Conservation (phyloP, 2,329 filamentous ascomycete genomes). For the Fusarium ambrosium region DNA sequence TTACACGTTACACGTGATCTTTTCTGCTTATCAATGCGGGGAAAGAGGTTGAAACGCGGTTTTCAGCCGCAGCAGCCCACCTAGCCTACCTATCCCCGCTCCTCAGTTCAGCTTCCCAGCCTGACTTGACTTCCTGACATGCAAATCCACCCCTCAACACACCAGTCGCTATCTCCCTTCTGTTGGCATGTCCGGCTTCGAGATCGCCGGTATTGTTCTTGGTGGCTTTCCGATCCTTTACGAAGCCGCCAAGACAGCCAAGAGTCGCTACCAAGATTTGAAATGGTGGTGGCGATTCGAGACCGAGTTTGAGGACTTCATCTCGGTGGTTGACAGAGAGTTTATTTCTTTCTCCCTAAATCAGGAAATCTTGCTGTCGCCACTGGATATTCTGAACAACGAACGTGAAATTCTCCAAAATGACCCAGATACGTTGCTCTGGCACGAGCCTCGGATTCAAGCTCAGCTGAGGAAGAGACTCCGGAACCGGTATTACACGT, state of each 20-base stretch:
- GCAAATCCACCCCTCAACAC: background rate
- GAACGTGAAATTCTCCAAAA: background rate
- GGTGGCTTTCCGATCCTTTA: conserved; percentile 5
- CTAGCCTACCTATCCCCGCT: background rate
- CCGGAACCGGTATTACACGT: conserved; percentile 1
- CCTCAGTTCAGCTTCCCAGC: background rate
- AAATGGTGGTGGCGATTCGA: conserved; percentile 20
- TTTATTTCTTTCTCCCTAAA: conserved; percentile 6
- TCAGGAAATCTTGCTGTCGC: conserved; percentile 1
- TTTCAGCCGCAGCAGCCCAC: background rate
- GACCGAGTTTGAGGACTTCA: conserved; percentile 12
- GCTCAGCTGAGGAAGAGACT: conserved; percentile 1
- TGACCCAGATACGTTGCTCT: background rate
- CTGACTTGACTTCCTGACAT: background rate
- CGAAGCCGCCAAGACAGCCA: background rate
- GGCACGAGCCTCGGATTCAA: background rate
- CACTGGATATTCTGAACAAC: background rate
- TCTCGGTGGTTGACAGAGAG: conserved; percentile 3
- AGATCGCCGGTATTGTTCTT: conserved; percentile 14
- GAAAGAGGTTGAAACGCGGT: background rate
- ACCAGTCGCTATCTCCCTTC: background rate
- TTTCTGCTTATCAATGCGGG: background rate
- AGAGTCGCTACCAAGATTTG: background rate
- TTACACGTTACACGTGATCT: background rate
- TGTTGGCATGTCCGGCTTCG: conserved; percentile 12